These are phyloP conservation scores for Fusarium caatingaense DNA, from an alignment of 2,329 filamentous ascomycete genomes.

Conservation along the genomic window DNA sequence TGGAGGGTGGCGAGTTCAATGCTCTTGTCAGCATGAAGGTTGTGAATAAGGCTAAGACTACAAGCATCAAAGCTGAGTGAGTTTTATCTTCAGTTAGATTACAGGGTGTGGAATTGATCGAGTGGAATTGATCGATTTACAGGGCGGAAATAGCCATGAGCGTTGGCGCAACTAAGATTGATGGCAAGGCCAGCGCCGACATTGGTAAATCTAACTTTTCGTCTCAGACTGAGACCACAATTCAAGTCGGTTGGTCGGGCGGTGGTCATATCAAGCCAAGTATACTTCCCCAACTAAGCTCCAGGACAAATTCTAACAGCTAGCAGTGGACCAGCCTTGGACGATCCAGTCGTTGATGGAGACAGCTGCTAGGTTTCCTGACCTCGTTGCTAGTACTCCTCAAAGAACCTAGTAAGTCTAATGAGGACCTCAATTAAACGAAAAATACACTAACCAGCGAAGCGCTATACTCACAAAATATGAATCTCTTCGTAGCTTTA, in stretches of 20 bases:
- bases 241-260: constrained; percentile 1
- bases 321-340: constrained; percentile 7
- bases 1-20: constrained; percentile 1
- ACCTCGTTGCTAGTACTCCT: neutral
- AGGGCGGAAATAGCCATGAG: neutral
- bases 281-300: no score
- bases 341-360: neutral
- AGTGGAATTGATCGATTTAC: no score
- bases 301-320: no score
- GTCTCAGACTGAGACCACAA: neutral
- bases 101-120: no score
- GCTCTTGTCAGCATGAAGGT: constrained; percentile 8
- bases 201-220: neutral
- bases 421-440: accelerated
- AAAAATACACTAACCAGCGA: neutral
- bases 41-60: neutral
- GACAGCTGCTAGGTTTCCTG: neutral
- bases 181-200: neutral
- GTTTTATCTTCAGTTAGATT: no score
- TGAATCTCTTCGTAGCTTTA: neutral
- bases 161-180: neutral
- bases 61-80: neutral
- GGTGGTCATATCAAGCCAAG: constrained; percentile 3
- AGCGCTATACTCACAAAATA: constrained; percentile 9
- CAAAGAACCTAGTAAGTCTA: neutral